phyloP scores from a whole-genome alignment of 345 rosid genomes.

The Schrenkiella parvula region DNA sequence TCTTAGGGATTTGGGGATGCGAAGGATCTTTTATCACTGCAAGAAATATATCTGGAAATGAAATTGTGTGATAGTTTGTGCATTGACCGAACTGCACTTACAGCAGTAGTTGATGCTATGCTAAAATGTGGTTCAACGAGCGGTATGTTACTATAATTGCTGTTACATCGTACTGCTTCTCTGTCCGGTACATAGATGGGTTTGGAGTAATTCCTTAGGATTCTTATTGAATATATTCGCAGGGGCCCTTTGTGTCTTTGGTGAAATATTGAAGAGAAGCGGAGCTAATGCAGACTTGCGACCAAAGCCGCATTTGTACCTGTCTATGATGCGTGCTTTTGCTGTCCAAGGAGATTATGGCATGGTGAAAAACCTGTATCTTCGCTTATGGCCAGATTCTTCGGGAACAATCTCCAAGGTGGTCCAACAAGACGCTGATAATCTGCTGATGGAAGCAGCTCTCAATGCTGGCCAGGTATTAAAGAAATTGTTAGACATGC shows the following conservation, averaged over 20 bases:
- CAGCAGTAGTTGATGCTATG: constrained; percentile 62
- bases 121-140: constrained; percentile 54
- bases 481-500: background rate
- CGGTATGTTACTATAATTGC: constrained; percentile 37
- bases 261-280: constrained; percentile 62
- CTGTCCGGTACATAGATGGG: background rate
- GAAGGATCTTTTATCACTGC: constrained; percentile 48
- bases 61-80: constrained; percentile 42
- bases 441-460: constrained; percentile 84
- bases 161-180: constrained; percentile 2
- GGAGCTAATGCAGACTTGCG: constrained; percentile 42
- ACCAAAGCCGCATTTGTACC: constrained; percentile 76
- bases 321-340: constrained; percentile 76
- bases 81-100: constrained; percentile 63
- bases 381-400: constrained; percentile 63
- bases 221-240: constrained; percentile 18
- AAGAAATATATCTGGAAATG: constrained; percentile 49
- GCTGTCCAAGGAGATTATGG: constrained; percentile 51
- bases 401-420: constrained; percentile 51
- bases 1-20: constrained; percentile 57
- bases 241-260: constrained; percentile 77
- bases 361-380: constrained; percentile 54
- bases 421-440: constrained; percentile 64
- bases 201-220: background rate
- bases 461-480: constrained; percentile 65